Base-by-base conservation (phyloP, 2,329 filamentous ascomycete species). In the Coleophoma crateriformis region DNA sequence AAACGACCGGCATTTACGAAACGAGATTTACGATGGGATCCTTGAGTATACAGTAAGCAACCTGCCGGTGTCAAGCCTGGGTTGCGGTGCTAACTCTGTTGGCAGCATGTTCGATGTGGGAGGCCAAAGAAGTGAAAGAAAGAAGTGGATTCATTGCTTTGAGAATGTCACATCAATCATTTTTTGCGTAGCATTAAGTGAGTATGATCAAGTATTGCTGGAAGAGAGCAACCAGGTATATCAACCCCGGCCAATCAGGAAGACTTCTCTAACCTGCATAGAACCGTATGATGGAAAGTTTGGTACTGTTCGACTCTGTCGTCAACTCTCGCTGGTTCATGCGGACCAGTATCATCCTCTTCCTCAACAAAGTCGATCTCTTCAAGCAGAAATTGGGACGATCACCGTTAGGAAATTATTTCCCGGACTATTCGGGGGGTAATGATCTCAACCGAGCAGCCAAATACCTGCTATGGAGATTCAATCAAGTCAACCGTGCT, bases 71-170 rank as follows among this genome's bases (percentile, higher is more conserved):
- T n/a, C 45, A 47, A 49, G 45, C 22, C 46, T 17, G 46, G 33
- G 47, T 46, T 33, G 37, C 12, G 19, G 8, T 45, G 49, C 60
- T 67, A 48, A 65, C 45, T 17, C 27, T 20, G 41, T 47, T 3
- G 19, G 20, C 65, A 97, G 92, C 74, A 99, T 99, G 94, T 99
- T 99, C 66, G 94, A 99, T 68, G 94, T 99, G 4, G 94, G 94
- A 55, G 94, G 94, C 20, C 94, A 99, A 71, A 79, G 94, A 66
- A 97, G 92, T 68, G 94, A 99, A 71, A 82, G 94, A 55, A 99
- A 99, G 77, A 99, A 99, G 74, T 99, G 94, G 94, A 99, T 99
- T 66, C 94, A 99, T 72, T 99, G 94, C 74, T 99, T 99, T 69
- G 94, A 99, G 70, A 97, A 97, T 62, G 94, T 99, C 62, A 99